Evolutionary conservation across 2,329 filamentous ascomycete species (phyloP), one percentile per base, ranked within the genome.

Genomic region (Fusarium veterinarium): DNA sequence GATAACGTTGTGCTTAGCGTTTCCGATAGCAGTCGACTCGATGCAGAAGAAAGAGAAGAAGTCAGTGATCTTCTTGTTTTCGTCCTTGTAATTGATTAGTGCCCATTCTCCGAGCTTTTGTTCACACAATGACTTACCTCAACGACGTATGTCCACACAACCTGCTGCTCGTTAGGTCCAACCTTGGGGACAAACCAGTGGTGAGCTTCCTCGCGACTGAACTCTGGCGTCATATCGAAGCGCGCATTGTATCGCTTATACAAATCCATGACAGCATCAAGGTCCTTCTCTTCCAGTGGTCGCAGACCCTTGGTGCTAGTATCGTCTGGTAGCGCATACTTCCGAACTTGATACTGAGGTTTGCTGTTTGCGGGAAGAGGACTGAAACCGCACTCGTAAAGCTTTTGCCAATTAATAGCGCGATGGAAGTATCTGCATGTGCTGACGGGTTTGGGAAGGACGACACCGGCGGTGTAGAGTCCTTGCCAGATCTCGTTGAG

Each of bases 41-140:
- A 99, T 91, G 79, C 91, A 91, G 86, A 98, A 99, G 85, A 98
- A 99, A 41, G 95, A 98, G 84, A 98, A 92, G 84, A 97, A 98
- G 83, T 99, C 96, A 41, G 94, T 98, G 79, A 99, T 93, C 77
- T 94, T 94, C 70, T 93, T 89, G 56, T 91, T 90, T 51, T 90
- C 82, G 67, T 88, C 83, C 86, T 87, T 33, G 12, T 17, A 16
- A 33, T 58, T 48, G 45, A 31, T 58, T 52, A 25, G 28, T 6
- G 31, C 37, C 14, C 8, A 25, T n/a, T 14, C 11, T 11, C 8
- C 4, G 13, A 37, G 3, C 28, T 8, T 19, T 23, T 30, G 31
- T 25, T 25, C 23, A 17, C 25, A 31, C 9, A n/a, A 13, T 41
- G 16, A 62, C 82, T 78, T 81, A 91, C 90, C 84, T 95, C 95